Evolutionary conservation across 257 asterid genomes (phyloP), one percentile per base, ranked within the genome.

Genomic region (Sherardia arvensis): DNA sequence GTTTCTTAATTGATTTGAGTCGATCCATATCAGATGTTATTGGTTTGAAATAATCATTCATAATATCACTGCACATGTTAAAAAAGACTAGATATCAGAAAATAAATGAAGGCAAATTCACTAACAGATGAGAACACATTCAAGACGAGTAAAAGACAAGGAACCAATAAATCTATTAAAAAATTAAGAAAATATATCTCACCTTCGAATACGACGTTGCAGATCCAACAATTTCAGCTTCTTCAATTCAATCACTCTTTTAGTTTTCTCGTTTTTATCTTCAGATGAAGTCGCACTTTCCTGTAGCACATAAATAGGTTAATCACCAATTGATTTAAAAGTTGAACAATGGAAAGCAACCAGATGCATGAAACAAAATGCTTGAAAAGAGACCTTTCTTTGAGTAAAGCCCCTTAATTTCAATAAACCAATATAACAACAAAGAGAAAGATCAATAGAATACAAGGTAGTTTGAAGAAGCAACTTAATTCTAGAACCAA

Each of bases 211-310:
- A 32, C 82, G 85, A 22, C 92, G 90, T 77, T 93, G 99, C 79
- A 93, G 81, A 73, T 85, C 95, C 83, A 93, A 81, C 84, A 93
- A 77, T 86, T 93, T 96, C 64, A 93, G 93, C 82, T 93, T 90
- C 78, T 93, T 93, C 85, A 90, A 68, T 71, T 93, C 99, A 77
- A 93, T 93, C 63, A 93, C 96, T 76, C 97, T 93, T 79, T 80
- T 93, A 20, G 99, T 93, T 79, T 93, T 93, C 17, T 95, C 96
- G 69, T 86, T 90, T 53, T 83, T 87, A 77, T 93, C 89, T 74
- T 87, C 96, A 27, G 97, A 93, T 47, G 96, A 90, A 80, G 94
- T 85, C 72, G 87, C 96, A 73, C 73, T 79, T 69, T 87, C 96
- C 99, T 93, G 86, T 67, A 75, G 69, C 40, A 53, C 22, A 53